Base-by-base conservation (phyloP, 2,329 filamentous ascomycete genomes). In the Monilinia laxa region DNA sequence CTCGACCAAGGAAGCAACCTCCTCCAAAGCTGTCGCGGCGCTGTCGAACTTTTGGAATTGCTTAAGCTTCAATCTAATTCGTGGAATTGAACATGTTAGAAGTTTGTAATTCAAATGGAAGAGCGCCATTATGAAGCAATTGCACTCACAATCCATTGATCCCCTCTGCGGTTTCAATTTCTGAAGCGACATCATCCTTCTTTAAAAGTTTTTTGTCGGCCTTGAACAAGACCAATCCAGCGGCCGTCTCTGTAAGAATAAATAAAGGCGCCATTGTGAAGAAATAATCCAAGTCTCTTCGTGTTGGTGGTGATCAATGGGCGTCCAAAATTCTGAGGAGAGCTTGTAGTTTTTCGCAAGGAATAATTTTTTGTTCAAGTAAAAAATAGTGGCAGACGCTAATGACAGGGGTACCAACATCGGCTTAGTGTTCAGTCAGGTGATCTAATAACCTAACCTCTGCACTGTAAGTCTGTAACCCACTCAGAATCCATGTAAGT, bases 191-290 rank as follows among this genome's bases (percentile, higher is more conserved):
- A 76, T 93, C 88, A 80, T 94, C 90, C 76, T 90, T 89, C 80
- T 96, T 95, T 72, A 99, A 84, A 68, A 98, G 86, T 84, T 98
- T 98, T 87, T 97, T 98, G 86, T 98, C 94, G 75, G 94, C 91
- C 85, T 99, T 98, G 84, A 99, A 93, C 79, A 99, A 87, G 80
- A 93, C 95, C 83, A 98, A 98, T 79, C 95, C 96, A 75, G 73
- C 71, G 77, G 77, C 92, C 79, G 93, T 97, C 82, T 97, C 93
- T 77, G 90, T 90, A 75, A 97, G 88, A 81, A 97, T 91, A 81
- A 96, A 96, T 79, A 95, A 88, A 49, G 64, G 64, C 82, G 90
- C 90, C 91, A 95, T 95, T 72, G 73, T 87, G 80, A 75, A 73
- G 47, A 63, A 54, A 49, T 51, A 45, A 12, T 66, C 25, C 20